phyloP scores from a whole-genome alignment of 352 stramenopile genomes.

The Phytophthora quininea region DNA sequence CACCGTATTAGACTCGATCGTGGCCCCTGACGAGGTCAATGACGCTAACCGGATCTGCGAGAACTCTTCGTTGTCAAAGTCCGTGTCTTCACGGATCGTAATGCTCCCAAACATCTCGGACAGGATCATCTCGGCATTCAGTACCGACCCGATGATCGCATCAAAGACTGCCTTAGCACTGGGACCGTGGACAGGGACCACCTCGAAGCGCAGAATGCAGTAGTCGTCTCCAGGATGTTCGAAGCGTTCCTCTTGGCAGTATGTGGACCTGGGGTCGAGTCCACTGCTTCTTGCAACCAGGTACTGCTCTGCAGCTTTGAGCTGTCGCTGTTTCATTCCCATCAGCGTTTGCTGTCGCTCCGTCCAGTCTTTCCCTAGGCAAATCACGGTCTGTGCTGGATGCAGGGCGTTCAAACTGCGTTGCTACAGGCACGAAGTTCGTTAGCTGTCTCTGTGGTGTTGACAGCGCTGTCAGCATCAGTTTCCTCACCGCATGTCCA shows the following conservation, averaged over 20 bases:
- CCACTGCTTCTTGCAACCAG: constrained; percentile 24
- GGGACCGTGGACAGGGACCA: constrained; percentile 33
- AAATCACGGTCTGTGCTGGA: constrained; percentile 21
- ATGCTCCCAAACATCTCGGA: constrained; percentile 52
- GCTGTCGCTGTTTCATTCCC: constrained; percentile 27
- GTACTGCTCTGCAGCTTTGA: constrained; percentile 30
- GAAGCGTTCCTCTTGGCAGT: constrained; percentile 40
- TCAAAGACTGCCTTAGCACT: constrained; percentile 41
- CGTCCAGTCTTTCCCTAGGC: constrained; percentile 18
- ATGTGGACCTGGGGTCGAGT: constrained; percentile 22
- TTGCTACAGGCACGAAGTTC: too few relatives aligned
- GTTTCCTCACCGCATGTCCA: constrained; percentile 9
- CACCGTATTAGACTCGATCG: constrained; percentile 25
- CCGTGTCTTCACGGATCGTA: constrained; percentile 53
- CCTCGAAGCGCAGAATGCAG: constrained; percentile 44
- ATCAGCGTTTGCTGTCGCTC: constrained; percentile 31
- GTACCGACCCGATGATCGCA: constrained; percentile 36
- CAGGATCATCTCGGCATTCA: constrained; percentile 60
- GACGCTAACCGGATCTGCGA: constrained; percentile 47
- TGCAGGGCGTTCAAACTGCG: constrained; percentile 12
- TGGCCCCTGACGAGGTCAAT: constrained; percentile 9
- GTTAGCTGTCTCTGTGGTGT: too few relatives aligned
- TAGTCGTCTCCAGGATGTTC: constrained; percentile 37
- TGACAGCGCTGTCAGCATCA: too few relatives aligned
- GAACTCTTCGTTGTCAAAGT: constrained; percentile 45